These are phyloP conservation scores for Ustilago shanxiensis DNA, from an alignment of 1,284 basidiomycete genomes.

Conservation along the genomic window DNA sequence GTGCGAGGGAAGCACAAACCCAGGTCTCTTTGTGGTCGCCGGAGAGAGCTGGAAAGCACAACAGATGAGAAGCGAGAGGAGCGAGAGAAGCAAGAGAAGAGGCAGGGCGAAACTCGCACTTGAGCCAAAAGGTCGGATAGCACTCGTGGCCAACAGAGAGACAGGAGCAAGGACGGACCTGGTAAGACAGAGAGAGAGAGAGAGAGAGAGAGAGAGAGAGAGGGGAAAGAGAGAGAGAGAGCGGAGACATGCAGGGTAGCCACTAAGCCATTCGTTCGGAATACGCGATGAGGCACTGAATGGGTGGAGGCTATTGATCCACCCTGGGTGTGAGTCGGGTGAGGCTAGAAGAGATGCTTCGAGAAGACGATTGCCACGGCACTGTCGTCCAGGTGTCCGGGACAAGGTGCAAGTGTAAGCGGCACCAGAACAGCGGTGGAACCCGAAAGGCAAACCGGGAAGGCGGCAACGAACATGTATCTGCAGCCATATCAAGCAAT, in stretches of 20 bases:
- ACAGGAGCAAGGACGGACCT: neutral
- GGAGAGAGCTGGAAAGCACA: neutral
- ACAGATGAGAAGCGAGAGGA: neutral
- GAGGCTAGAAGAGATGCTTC: neutral
- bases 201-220: neutral
- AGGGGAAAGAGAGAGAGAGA: neutral
- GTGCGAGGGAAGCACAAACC: neutral
- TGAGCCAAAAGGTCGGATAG: neutral
- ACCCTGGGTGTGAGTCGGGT: slow-evolving; percentile 2
- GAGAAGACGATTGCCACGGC: slow-evolving; percentile 2
- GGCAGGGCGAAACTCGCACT: neutral
- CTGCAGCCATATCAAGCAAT: neutral
- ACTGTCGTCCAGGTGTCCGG: neutral
- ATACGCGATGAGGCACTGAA: neutral
- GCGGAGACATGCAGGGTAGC: slow-evolving; percentile 1
- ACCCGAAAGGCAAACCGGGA: neutral
- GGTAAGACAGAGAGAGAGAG: no score
- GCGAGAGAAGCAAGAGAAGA: neutral
- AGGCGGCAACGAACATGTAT: neutral
- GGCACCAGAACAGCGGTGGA: neutral
- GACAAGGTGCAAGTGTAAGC: neutral
- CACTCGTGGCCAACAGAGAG: neutral
- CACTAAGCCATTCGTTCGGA: neutral
- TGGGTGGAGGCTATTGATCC: neutral
- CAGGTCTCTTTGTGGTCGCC: neutral